Conservation (phyloP, 1,284 basidiomycete genomes). For the Mrakiaceae sp. region DNA sequence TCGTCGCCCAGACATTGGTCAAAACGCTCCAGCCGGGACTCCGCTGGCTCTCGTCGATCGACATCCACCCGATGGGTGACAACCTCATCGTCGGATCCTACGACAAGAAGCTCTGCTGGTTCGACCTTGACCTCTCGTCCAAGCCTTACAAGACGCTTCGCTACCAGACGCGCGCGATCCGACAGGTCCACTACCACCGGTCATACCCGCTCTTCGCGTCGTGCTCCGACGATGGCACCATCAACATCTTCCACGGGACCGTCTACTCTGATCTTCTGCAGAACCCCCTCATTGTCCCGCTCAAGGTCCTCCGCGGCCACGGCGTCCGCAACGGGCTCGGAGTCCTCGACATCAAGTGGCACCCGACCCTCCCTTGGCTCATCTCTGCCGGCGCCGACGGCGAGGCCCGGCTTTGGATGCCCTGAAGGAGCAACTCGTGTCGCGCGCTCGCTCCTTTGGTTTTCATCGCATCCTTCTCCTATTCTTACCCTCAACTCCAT, state of each 20-base stretch:
- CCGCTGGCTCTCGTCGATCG: constrained; percentile 93
- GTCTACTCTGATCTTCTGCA: constrained; percentile 91
- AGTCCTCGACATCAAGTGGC: constrained; percentile 84
- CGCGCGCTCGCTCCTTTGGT: too few species aligned
- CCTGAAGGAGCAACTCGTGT: constrained; percentile 22
- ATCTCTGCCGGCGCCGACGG: constrained; percentile 90
- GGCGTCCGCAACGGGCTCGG: constrained; percentile 72
- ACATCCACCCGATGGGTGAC: constrained; percentile 89
- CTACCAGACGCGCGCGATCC: constrained; percentile 86
- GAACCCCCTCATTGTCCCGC: constrained; percentile 89
- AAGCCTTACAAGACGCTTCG: constrained; percentile 94
- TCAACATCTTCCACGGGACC: constrained; percentile 92
- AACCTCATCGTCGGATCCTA: constrained; percentile 95
- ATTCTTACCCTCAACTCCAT: too few species aligned
- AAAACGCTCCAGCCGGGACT: constrained; percentile 89
- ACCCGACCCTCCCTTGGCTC: constrained; percentile 81
- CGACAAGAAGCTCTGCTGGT: constrained; percentile 96
- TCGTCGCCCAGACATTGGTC: constrained; percentile 82
- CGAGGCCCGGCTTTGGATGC: constrained; percentile 67
- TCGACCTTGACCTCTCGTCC: constrained; percentile 88
- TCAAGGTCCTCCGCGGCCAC: constrained; percentile 92
- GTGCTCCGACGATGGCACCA: constrained; percentile 89
- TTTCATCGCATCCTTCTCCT: too few species aligned
- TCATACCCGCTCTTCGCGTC: constrained; percentile 90
- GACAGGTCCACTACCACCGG: constrained; percentile 85